Evolutionary conservation across 148 eudicot species (phyloP).

Genomic region (Amaranthus cruentus): DNA sequence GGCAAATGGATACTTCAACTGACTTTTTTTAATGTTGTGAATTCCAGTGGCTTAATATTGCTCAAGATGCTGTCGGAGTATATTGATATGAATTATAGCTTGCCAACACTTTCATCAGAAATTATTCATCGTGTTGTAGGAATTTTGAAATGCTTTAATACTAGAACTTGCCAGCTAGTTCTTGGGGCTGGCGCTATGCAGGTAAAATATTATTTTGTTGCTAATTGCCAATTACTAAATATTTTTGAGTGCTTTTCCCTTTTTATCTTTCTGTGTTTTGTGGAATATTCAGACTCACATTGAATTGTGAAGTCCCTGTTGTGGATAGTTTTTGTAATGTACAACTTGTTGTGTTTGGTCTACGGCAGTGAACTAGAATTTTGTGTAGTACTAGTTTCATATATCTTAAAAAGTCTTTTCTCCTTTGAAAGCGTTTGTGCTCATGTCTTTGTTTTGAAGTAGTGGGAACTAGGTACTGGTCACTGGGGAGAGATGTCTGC

Average conservation of each 20-base stretch:
- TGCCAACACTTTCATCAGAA: slow-evolving; percentile 82
- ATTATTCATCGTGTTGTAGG: slow-evolving; percentile 95
- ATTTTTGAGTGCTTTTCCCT: not conserved
- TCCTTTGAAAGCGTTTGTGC: not conserved
- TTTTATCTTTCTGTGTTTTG: not conserved
- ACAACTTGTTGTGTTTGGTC: not conserved
- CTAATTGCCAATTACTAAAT: not conserved
- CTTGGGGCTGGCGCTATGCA: slow-evolving; percentile 99
- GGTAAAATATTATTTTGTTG: slow-evolving; percentile 34
- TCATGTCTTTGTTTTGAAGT: not conserved
- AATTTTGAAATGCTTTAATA: slow-evolving; percentile 86
- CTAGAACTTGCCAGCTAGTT: slow-evolving; percentile 94
- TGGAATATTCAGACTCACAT: not conserved
- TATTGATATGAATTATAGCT: slow-evolving; percentile 77
- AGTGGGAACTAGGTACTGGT: too few relatives aligned
- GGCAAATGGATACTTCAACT: not conserved
- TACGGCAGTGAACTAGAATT: not conserved
- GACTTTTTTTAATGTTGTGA: slow-evolving; percentile 15
- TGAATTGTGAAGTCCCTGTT: not conserved
- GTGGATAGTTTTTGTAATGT: not conserved
- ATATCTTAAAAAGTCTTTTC: not conserved
- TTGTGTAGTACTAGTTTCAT: not conserved
- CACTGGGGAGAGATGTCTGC: not conserved
- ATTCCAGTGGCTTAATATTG: slow-evolving; percentile 85
- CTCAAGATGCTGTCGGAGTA: slow-evolving; percentile 99